phyloP scores from a whole-genome alignment of 2,329 filamentous ascomycete species.

The Diaporthe velutina region DNA sequence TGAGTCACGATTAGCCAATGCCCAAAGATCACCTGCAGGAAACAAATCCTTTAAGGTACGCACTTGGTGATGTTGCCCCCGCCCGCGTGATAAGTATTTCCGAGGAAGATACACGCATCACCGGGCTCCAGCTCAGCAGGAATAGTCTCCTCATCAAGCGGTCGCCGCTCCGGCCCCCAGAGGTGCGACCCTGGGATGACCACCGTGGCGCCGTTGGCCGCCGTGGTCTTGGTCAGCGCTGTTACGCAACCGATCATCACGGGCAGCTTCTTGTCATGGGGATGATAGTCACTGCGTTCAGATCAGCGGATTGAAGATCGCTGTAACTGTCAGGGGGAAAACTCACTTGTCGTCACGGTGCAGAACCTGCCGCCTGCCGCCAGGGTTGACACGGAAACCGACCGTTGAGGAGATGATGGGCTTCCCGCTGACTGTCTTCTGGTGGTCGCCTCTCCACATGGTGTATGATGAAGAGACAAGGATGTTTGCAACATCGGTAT shows the following conservation, averaged over 20 bases:
- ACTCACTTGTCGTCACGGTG: slow-evolving; percentile 8
- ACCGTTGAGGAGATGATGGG: slow-evolving; percentile 16
- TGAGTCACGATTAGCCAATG: neutral
- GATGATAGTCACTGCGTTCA: neutral
- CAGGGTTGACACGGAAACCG: neutral
- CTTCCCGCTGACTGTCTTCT: slow-evolving; percentile 19
- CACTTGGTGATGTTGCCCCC: neutral
- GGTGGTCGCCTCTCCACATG: slow-evolving; percentile 1
- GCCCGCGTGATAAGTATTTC: neutral
- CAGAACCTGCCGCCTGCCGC: neutral
- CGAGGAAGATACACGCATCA: slow-evolving; percentile 2
- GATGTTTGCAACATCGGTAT: slow-evolving; percentile 4
- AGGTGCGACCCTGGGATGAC: slow-evolving; percentile 6
- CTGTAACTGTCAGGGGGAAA: too few relatives aligned
- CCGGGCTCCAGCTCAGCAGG: slow-evolving; percentile 20
- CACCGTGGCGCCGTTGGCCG: neutral
- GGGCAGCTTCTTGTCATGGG: neutral
- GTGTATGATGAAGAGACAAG: slow-evolving; percentile 7
- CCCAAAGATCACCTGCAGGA: too few relatives aligned
- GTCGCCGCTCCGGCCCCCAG: neutral
- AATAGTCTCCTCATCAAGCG: neutral
- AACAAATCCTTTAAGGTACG: neutral
- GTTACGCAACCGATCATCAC: slow-evolving; percentile 13
- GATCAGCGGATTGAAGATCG: neutral
- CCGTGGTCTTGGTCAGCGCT: slow-evolving; percentile 11